These are phyloP conservation scores for Aegilops umbellulata DNA, from an alignment of 176 grass and related monocot species.

Conservation along the genomic window DNA sequence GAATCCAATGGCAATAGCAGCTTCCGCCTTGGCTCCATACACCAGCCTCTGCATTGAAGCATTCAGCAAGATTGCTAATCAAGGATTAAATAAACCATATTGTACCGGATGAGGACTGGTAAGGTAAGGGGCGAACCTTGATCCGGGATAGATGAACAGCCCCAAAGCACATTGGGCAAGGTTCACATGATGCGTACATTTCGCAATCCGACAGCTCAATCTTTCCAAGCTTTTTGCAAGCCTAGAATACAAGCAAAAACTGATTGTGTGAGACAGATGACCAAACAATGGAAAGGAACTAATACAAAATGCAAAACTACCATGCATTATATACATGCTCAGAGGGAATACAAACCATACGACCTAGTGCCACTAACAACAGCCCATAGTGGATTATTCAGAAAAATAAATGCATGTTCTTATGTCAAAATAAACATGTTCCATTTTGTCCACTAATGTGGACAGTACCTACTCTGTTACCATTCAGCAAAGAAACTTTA, in stretches of 20 bases:
- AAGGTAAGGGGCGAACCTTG: slow-evolving; percentile 51
- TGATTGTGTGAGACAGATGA: neutral
- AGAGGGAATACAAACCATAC: neutral
- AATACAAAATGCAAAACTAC: neutral
- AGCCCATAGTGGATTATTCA: neutral
- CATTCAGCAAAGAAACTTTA: neutral
- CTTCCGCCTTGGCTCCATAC: slow-evolving; percentile 94
- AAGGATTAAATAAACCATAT: neutral
- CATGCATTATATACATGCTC: neutral
- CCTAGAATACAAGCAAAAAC: slow-evolving; percentile 40
- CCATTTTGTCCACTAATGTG: neutral
- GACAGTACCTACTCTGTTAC: neutral
- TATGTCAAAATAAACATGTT: neutral
- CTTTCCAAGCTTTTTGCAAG: slow-evolving; percentile 94
- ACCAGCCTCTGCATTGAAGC: slow-evolving; percentile 73
- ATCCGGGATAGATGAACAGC: slow-evolving; percentile 94
- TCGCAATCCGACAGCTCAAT: slow-evolving; percentile 91
- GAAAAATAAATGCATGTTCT: neutral
- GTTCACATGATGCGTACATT: slow-evolving; percentile 94
- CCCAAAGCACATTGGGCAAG: slow-evolving; percentile 96
- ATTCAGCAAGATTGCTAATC: slow-evolving; percentile 5
- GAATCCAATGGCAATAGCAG: slow-evolving; percentile 92
- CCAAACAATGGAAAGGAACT: neutral
- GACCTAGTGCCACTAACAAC: neutral
- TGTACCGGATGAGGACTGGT: slow-evolving; percentile 9